Evolutionary conservation across 345 rosid species (phyloP).

Genomic region (Lepidium didymum): DNA sequence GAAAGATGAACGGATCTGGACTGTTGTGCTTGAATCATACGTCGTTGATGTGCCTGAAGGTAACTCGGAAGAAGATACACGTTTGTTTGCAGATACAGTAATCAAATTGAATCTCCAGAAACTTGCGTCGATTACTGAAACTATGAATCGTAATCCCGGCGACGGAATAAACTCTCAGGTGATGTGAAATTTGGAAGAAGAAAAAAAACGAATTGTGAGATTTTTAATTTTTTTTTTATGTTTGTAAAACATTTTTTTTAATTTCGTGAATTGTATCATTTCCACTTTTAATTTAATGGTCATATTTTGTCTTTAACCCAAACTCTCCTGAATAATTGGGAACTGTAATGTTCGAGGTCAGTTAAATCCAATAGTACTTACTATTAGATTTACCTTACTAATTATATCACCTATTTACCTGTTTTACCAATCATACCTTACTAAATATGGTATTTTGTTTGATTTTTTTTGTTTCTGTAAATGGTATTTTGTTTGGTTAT

Average conservation of each 20-base stretch:
- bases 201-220: not conserved
- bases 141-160: slow-evolving; percentile 7
- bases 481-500: not conserved
- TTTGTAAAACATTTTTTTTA: not conserved
- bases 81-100: slow-evolving; percentile 76
- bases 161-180: not conserved
- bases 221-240: not conserved
- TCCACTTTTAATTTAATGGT: not conserved
- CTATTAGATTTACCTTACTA: not conserved
- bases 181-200: not conserved
- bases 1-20: slow-evolving; percentile 32
- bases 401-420: not conserved
- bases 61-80: slow-evolving; percentile 89
- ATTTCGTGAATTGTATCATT: not conserved
- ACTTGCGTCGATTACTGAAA: slow-evolving; percentile 64
- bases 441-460: too few species aligned
- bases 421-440: not conserved
- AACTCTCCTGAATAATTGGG: not conserved
- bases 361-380: not conserved
- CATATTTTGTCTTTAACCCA: not conserved
- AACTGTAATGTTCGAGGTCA: not conserved
- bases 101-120: slow-evolving; percentile 74
- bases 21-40: slow-evolving; percentile 72
- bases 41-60: slow-evolving; percentile 84
- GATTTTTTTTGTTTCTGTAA: too few species aligned